Conservation (phyloP, 202 grass and related monocot genomes). For the Panicum virgatum region DNA sequence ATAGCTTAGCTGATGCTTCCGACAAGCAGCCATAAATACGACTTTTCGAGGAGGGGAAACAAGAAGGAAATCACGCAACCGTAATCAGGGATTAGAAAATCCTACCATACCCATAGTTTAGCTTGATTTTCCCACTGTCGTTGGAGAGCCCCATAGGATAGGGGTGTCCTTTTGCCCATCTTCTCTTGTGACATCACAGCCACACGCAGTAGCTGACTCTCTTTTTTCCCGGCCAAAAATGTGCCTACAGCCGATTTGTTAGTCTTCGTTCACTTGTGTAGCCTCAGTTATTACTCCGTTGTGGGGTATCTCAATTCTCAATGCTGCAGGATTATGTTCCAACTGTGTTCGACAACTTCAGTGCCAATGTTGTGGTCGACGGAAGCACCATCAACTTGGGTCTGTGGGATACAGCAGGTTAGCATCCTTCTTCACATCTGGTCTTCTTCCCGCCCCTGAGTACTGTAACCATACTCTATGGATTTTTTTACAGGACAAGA, state of each 20-base stretch:
- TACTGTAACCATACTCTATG: not conserved
- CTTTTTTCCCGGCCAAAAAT: not conserved
- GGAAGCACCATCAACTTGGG: conserved; percentile 91
- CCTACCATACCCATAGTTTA: not conserved
- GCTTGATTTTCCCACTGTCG: not conserved
- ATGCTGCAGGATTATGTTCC: conserved; percentile 78
- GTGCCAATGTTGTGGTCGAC: conserved; percentile 84
- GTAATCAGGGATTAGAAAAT: not conserved
- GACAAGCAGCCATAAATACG: not conserved
- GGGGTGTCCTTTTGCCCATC: too few relatives aligned
- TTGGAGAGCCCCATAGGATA: not conserved
- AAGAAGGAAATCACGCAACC: not conserved
- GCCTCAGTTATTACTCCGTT: not conserved
- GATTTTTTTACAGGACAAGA: conserved; percentile 71
- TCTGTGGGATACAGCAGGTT: conserved; percentile 90
- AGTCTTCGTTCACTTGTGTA: not conserved
- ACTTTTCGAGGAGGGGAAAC: not conserved
- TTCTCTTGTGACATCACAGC: not conserved
- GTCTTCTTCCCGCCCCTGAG: not conserved
- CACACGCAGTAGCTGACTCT: not conserved
- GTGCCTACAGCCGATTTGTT: not conserved
- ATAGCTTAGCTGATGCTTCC: not conserved
- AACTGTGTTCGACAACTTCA: conserved; percentile 92
- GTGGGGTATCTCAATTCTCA: not conserved
- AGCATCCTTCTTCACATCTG: not conserved